Evolutionary conservation across 257 asterid genomes (phyloP), one percentile per base, ranked within the genome.

Genomic region (Solanum corneliomulleri): DNA sequence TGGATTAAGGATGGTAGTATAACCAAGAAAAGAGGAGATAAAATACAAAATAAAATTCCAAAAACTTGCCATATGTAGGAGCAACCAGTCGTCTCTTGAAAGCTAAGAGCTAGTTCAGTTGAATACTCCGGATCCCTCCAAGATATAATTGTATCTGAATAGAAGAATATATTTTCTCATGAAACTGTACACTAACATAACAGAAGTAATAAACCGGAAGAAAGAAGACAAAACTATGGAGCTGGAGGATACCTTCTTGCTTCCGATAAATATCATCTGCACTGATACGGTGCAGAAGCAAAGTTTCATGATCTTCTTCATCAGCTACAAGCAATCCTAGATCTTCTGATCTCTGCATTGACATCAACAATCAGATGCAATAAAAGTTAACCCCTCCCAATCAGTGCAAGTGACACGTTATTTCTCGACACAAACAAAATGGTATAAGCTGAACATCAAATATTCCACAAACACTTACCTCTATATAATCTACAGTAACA

Each of bases 31-130:
- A 75, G 12, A 56, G 64, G 85, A 70, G 25, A 72, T 49, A 60
- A 45, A 60, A 31, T 18, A 81, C 41, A 37, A 27, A 85, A 47
- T 18, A 14, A 29, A 21, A 49, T 49, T 66, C 37, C 58, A 69
- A 74, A 86, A 89, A 95, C 98, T 95, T 92, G 92, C 99, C 99
- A 97, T 93, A 96, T 95, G 90, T 92, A 93, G 84, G 97, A 88
- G 96, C 99, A 97, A 74, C 99, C 99, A 29, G 96, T 91, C 15
- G 94, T 92, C 94, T 97, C 99, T 91, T 96, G 99, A 91, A 97
- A 97, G 95, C 99, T 97, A 87, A 97, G 99, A 82, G 99, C 99
- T 90, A 97, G 91, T 88, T 97, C 99, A 69, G 98, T 95, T 82
- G 98, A 91, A 91, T 89, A 91, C 87, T 96, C 99, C 49, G 98